Conservation (phyloP, 805 yeast species). For the Saccharomycopsis lassenensis region DNA sequence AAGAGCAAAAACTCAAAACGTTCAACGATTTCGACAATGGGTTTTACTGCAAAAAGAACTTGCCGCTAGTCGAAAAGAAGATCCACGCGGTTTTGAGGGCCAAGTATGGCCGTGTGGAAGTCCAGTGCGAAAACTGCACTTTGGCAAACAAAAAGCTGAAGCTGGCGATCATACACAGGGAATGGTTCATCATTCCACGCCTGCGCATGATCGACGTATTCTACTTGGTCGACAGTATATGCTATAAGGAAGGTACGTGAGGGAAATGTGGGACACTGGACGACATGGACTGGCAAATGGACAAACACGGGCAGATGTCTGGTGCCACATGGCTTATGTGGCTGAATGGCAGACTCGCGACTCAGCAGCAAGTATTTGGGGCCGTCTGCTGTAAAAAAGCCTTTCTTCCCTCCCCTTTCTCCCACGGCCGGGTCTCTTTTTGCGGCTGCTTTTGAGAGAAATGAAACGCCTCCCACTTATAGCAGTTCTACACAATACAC, state of each 20-base stretch:
- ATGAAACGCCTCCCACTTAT: no score
- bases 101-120: slow-evolving; percentile 36
- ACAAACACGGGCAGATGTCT: no score
- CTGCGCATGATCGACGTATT: slow-evolving; percentile 27
- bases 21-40: slow-evolving; percentile 25
- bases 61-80: slow-evolving; percentile 29
- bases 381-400: no score
- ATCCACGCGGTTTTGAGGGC: slow-evolving; percentile 31
- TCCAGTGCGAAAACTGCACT: slow-evolving; percentile 38
- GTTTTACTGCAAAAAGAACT: slow-evolving; percentile 25
- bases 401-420: neutral
- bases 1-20: slow-evolving; percentile 15
- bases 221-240: slow-evolving; percentile 25
- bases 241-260: slow-evolving; percentile 17
- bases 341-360: neutral
- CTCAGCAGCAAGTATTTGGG: no score
- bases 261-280: no score
- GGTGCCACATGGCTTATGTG: no score
- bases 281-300: no score
- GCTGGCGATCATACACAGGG: slow-evolving; percentile 31
- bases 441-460: no score
- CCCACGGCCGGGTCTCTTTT: slow-evolving; percentile 1
- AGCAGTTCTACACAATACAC: no score
- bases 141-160: slow-evolving; percentile 17
- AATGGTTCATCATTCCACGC: slow-evolving; percentile 48